Base-by-base conservation (phyloP, 139 green algal genomes). In the Mychonastes homosphaera region DNA sequence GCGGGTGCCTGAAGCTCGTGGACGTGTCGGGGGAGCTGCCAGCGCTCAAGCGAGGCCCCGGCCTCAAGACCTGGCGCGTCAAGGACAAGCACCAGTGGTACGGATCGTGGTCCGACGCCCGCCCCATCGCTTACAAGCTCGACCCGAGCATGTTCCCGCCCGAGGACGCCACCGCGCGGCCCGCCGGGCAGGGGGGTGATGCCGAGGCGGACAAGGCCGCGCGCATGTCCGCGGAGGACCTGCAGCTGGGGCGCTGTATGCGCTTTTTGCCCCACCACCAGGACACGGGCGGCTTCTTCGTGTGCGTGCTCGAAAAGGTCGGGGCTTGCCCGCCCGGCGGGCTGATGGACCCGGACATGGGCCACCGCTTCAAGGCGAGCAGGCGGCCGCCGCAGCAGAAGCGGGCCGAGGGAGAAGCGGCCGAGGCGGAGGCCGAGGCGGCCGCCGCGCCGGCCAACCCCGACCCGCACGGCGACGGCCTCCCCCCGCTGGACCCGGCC, bases 271-370 rank as follows among this genome's bases (percentile, higher is more conserved):
- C 93, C 6, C 92, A 98, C 78, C 78, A 95, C 56, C 69, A 80
- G 35, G 81, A 99, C 78, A 98, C 90, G 3, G 93, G 93, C 26
- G 91, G 93, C 50, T 99, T 99, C 80, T 99, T 99, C 56, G 80
- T 99, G 46, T 81, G 79, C 7, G 87, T 98, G 30, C 70, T 99
- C 28, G 27, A 85, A 32, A 98, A 98, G 81, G 62, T 85, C 60
- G 24, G 47, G 1, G 34, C 49, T 8, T 12, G 38, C 12, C 13
- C 38, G 12, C 13, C 38, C 12, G 38, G 38, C 13, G 38, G 13
- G 1, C 50, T 67, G 29, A 28, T 40, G 40, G 61, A 67, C 39
- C 61, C 61, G 19, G 29, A 9, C 36, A 45, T 51, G 13, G 49
- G 18, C 2, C 58, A 65, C 47, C 56, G 58, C n/a, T n/a, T n/a